These are phyloP conservation scores for Trypanosoma caninum DNA, from an alignment of 208 protist genomes.

Conservation along the genomic window DNA sequence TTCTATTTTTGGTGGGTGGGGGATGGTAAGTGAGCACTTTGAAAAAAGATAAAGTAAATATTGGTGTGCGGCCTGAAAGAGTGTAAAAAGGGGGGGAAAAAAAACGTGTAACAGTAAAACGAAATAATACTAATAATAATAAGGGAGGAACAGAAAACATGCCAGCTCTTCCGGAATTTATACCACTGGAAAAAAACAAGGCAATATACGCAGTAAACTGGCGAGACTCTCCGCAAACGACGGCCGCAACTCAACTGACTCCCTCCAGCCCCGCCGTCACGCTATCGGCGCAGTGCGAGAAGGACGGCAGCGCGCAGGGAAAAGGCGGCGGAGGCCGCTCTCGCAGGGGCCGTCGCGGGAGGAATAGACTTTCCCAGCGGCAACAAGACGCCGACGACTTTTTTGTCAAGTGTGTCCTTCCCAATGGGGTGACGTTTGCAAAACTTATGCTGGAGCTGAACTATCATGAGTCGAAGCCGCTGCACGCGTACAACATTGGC, in stretches of 20 bases:
- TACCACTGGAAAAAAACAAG: constrained; percentile 69
- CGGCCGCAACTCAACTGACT: background rate
- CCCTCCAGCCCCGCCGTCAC: constrained; percentile 8
- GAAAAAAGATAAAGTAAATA: too few species aligned
- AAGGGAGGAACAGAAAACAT: constrained; percentile 25
- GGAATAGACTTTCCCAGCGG: constrained; percentile 16
- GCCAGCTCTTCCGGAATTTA: constrained; percentile 67
- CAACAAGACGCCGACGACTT: constrained; percentile 60
- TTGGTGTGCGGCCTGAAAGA: too few species aligned
- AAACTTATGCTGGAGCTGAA: constrained; percentile 54
- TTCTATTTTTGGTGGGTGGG: too few species aligned
- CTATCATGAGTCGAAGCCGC: constrained; percentile 35
- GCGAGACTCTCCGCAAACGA: constrained; percentile 50
- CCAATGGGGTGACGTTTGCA: constrained; percentile 29
- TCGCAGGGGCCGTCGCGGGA: constrained; percentile 14
- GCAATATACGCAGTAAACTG: constrained; percentile 70
- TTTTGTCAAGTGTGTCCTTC: constrained; percentile 57
- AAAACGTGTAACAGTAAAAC: background rate
- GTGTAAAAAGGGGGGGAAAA: background rate
- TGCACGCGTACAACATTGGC: constrained; percentile 54
- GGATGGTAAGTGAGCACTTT: too few species aligned
- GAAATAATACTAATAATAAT: background rate
- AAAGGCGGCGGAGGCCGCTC: constrained; percentile 11
- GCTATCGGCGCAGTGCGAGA: constrained; percentile 16
- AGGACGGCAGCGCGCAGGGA: background rate